phyloP scores from a whole-genome alignment of 805 yeast genomes.

The Cyberlindnera mississippiensis region DNA sequence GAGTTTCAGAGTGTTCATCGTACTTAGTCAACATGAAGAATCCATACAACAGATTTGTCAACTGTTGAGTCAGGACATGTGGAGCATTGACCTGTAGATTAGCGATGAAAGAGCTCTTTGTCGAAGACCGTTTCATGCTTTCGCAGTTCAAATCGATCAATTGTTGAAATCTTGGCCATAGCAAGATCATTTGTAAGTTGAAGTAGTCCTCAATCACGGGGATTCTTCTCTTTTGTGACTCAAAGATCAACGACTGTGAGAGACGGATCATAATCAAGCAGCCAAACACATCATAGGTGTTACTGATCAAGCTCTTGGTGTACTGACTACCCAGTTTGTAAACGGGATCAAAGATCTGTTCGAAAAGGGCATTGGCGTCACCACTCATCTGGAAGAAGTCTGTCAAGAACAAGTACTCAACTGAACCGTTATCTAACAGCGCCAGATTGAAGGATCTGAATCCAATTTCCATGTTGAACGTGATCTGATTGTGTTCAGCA shows the following conservation, averaged over 20 bases:
- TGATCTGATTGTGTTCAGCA: slow-evolving; percentile 69
- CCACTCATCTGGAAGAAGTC: slow-evolving; percentile 57
- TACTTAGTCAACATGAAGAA: slow-evolving; percentile 51
- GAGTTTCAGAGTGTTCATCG: slow-evolving; percentile 28
- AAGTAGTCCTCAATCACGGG: slow-evolving; percentile 71
- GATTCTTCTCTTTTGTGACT: slow-evolving; percentile 62
- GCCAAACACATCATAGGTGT: slow-evolving; percentile 72
- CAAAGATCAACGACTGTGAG: slow-evolving; percentile 59
- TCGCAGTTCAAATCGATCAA: slow-evolving; percentile 77
- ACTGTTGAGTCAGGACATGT: slow-evolving; percentile 70
- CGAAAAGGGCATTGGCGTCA: slow-evolving; percentile 44
- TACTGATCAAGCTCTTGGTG: slow-evolving; percentile 36
- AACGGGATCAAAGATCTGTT: slow-evolving; percentile 50
- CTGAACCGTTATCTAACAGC: slow-evolving; percentile 68
- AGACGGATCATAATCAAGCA: slow-evolving; percentile 70
- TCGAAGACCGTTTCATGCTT: slow-evolving; percentile 46
- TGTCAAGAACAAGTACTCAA: slow-evolving; percentile 67
- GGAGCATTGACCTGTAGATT: slow-evolving; percentile 39
- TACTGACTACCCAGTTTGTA: slow-evolving; percentile 46
- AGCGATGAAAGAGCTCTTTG: slow-evolving; percentile 30
- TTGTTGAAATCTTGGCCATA: slow-evolving; percentile 87
- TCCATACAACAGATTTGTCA: slow-evolving; percentile 69
- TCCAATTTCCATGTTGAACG: slow-evolving; percentile 68
- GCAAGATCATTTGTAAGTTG: slow-evolving; percentile 54
- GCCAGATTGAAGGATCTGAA: slow-evolving; percentile 72